phyloP scores from a whole-genome alignment of 2,329 filamentous ascomycete genomes.

The Leptographium galeiforme region DNA sequence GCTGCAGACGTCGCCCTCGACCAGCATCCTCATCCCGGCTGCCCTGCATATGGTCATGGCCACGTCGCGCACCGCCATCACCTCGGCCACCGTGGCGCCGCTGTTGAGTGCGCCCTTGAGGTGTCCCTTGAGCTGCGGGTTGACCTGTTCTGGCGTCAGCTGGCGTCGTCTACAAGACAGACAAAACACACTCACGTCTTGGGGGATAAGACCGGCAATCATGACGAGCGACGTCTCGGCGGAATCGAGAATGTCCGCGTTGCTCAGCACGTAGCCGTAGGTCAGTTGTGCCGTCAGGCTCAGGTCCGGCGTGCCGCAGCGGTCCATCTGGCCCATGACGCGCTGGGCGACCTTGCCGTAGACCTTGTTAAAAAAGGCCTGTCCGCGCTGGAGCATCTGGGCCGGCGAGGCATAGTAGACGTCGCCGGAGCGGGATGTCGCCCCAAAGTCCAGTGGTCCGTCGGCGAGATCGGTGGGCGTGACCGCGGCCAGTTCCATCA shows the following conservation, averaged over 20 bases:
- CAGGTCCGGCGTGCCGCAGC: constrained; percentile 35
- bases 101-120: constrained; percentile 35
- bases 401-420: constrained; percentile 21
- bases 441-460: constrained; percentile 20
- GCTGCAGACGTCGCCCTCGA: constrained; percentile 19
- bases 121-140: constrained; percentile 40
- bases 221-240: constrained; percentile 37
- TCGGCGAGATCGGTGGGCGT: constrained; percentile 29
- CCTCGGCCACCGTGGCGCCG: constrained; percentile 33
- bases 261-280: constrained; percentile 36
- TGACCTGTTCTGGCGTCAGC: constrained; percentile 24
- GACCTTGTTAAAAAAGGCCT: constrained; percentile 30
- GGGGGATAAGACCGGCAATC: constrained; percentile 35
- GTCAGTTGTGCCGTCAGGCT: constrained; percentile 31
- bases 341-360: constrained; percentile 36
- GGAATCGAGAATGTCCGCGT: constrained; percentile 28
- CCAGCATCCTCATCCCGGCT: constrained; percentile 29
- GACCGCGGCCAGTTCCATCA: constrained; percentile 28
- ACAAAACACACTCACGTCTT: constrained; percentile 28
- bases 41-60: constrained; percentile 32
- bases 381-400: constrained; percentile 28
- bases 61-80: constrained; percentile 31
- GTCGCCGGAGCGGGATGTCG: constrained; percentile 25
- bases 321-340: constrained; percentile 34
- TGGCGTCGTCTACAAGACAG: no score